Base-by-base conservation (phyloP, 495 filamentous ascomycete species). In the Hypoxylon perforatum region DNA sequence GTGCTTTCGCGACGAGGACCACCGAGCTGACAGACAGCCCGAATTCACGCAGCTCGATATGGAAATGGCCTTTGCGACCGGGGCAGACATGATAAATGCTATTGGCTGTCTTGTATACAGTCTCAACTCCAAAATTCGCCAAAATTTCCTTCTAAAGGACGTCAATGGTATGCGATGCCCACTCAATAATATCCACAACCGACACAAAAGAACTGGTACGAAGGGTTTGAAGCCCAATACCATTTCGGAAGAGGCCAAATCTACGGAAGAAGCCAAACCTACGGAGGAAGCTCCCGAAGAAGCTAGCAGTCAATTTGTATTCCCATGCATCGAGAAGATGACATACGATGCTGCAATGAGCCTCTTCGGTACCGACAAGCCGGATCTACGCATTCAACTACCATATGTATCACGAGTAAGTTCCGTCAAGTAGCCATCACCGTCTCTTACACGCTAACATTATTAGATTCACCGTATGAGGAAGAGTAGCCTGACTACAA, bases 21-120 rank as follows among this genome's bases (percentile, higher is more conserved):
- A 94, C 42, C 82, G 95, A 19, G 94, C 96, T 0, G 96, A 98
- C 75, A 83, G 95, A 61, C 95, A 99, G 73, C 95, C 95, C 3
- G 95, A 99, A 71, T 99, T 99, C 72, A 97, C 95, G 9, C 95
- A 99, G 91, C 85, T 98, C 36, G 95, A 99, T 84, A 60, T 99
- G 33, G 95, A 99, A 75, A 92, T 96, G 89, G 85, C 89, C 4
- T 99, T 96, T 74, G 88, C 90, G 0, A 86, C 77, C 9, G 88
- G 90, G 2, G 73, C 89, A 18, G 86, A 91, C 67, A 91, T 99
- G 72, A 11, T 28, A 8, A 15, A 35, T 0, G 0, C 55, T 3
- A 25, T 69, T n/a, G 28, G n/a, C 0, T 41, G 0, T 14, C 1
- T 69, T 2, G 0, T 63, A 3, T 22, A 0, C 0, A 44, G 1